These are phyloP conservation scores for Curvularia eragrostidis DNA, from an alignment of 2,329 filamentous ascomycete genomes.

Conservation along the genomic window DNA sequence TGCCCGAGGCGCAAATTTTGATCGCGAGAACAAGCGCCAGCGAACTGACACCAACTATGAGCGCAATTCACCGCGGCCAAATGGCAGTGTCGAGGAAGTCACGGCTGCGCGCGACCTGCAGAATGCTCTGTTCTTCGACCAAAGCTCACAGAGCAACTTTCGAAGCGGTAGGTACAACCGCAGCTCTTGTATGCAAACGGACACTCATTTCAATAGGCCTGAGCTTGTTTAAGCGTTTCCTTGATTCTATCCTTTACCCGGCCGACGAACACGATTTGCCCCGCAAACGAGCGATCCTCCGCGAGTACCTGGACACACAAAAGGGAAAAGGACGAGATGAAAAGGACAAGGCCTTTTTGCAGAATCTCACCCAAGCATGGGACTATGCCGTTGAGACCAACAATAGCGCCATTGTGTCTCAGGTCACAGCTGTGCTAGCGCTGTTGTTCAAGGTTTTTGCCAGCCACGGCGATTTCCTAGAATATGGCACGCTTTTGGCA, in stretches of 20 bases:
- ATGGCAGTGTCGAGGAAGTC: constrained; percentile 38
- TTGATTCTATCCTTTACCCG: constrained; percentile 68
- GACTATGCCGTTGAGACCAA: constrained; percentile 79
- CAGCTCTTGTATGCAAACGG: not conserved
- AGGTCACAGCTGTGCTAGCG: constrained; percentile 80
- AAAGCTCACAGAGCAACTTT: constrained; percentile 39
- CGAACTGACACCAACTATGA: constrained; percentile 36
- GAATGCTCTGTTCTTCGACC: constrained; percentile 47
- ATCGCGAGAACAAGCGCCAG: constrained; percentile 43
- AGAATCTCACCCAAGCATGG: constrained; percentile 88
- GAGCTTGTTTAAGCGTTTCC: constrained; percentile 72
- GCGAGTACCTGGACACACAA: constrained; percentile 71
- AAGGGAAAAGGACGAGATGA: constrained; percentile 58
- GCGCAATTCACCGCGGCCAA: constrained; percentile 32
- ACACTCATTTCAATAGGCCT: constrained; percentile 59
- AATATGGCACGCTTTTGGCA: constrained; percentile 78
- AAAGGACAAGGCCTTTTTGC: constrained; percentile 69
- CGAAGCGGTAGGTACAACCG: constrained; percentile 34
- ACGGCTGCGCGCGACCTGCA: constrained; percentile 46
- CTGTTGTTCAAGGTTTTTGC: constrained; percentile 82
- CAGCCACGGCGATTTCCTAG: constrained; percentile 72
- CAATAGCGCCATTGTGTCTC: constrained; percentile 80
- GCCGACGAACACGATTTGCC: constrained; percentile 57
- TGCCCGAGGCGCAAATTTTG: constrained; percentile 25
- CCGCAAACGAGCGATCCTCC: constrained; percentile 65